Evolutionary conservation across 352 stramenopile species (phyloP).

Genomic region (Pythium phragmitis): DNA sequence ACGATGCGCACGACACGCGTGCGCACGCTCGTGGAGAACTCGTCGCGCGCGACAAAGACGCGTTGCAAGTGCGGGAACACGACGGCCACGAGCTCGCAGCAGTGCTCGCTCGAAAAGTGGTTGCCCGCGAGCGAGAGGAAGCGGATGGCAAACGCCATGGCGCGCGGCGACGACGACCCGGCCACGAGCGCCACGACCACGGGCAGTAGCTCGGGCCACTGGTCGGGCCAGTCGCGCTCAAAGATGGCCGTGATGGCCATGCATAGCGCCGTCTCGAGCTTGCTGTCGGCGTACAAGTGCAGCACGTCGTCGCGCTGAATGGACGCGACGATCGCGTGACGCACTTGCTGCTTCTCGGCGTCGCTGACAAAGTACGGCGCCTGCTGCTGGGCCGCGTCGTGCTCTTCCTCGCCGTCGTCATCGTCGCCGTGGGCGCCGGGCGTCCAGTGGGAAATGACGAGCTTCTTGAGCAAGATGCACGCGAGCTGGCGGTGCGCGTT

Average conservation of each 20-base stretch:
- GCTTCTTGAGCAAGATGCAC: conserved; percentile 75
- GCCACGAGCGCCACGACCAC: conserved; percentile 60
- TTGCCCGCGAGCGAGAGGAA: conserved; percentile 71
- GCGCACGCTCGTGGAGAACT: conserved; percentile 53
- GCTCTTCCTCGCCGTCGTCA: conserved; percentile 30
- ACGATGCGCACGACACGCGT: conserved; percentile 71
- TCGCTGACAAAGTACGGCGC: conserved; percentile 52
- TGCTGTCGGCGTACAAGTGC: conserved; percentile 58
- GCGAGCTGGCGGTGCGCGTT: conserved; percentile 61
- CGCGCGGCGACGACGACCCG: conserved; percentile 28
- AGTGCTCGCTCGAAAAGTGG: conserved; percentile 80
- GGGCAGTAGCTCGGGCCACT: conserved; percentile 78
- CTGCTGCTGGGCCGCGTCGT: background rate
- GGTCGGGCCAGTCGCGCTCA: conserved; percentile 81
- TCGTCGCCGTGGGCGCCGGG: conserved; percentile 24
- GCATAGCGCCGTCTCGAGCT: conserved; percentile 78
- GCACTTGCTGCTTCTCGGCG: conserved; percentile 68
- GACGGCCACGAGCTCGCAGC: conserved; percentile 68
- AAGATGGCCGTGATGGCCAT: conserved; percentile 79
- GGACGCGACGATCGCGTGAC: conserved; percentile 50
- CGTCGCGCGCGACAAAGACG: conserved; percentile 43
- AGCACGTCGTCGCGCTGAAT: conserved; percentile 52
- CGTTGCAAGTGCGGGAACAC: conserved; percentile 75
- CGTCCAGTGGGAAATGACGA: conserved; percentile 67
- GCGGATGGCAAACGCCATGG: conserved; percentile 68